phyloP scores from a whole-genome alignment of 345 rosid genomes.

The Ailanthus altissimus region DNA sequence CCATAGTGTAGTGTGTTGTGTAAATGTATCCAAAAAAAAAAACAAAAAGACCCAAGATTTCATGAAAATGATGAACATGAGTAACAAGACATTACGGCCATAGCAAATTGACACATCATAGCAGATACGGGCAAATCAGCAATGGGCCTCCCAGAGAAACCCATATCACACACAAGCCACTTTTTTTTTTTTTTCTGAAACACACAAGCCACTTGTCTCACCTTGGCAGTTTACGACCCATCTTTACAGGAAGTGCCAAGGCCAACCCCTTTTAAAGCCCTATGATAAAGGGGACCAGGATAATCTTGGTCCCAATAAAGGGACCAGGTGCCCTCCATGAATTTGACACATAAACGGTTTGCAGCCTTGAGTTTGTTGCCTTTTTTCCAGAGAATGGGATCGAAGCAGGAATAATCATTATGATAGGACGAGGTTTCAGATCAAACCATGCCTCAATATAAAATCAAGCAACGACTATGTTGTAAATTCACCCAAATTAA shows the following conservation, averaged over 20 bases:
- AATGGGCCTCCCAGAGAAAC: background rate
- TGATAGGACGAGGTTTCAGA: background rate
- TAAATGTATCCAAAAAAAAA: no score
- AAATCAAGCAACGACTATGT: background rate
- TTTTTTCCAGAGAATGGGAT: background rate
- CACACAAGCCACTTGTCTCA: no score
- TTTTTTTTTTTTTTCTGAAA: no score
- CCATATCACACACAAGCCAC: background rate
- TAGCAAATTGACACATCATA: background rate
- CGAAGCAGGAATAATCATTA: background rate
- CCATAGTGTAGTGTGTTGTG: no score
- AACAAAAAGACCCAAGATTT: background rate
- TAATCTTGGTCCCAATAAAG: background rate
- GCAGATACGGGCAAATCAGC: background rate
- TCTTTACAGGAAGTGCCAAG: background rate
- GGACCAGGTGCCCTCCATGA: background rate
- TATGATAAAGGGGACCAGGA: background rate
- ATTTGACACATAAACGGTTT: background rate
- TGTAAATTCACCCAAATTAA: background rate
- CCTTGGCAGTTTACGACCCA: background rate
- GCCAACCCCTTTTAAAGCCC: no score
- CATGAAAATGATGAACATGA: background rate
- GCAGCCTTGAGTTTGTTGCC: background rate
- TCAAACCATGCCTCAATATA: background rate
- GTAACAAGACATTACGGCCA: background rate